Percentiles rank a stretch among this genome's conserved stretches.
Conservation (phyloP, 2,329 filamentous ascomycete species). For the Dactylonectria macrodidyma region DNA sequence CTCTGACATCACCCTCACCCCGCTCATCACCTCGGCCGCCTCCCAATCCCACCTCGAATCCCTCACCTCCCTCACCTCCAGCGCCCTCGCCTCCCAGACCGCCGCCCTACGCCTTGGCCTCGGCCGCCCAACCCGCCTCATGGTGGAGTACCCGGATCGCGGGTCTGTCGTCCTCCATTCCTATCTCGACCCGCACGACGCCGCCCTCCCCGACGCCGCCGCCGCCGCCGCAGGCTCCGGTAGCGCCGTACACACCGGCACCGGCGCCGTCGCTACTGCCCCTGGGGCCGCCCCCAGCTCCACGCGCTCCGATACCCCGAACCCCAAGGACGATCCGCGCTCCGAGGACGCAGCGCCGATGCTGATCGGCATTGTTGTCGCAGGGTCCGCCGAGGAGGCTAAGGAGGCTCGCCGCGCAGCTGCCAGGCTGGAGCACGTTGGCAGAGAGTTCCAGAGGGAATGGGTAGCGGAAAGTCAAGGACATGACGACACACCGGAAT, state of each 20-base stretch:
- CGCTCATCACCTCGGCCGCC: slow-evolving; percentile 69
- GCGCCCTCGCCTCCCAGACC: slow-evolving; percentile 68
- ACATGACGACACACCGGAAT: slow-evolving; percentile 47
- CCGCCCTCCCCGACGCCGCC: slow-evolving; percentile 34
- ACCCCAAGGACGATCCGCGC: slow-evolving; percentile 36
- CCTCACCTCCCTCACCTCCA: slow-evolving; percentile 67
- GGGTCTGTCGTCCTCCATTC: slow-evolving; percentile 61
- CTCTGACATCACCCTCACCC: slow-evolving; percentile 69
- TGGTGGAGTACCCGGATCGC: slow-evolving; percentile 68
- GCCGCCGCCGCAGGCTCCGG: slow-evolving; percentile 28
- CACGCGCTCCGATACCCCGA: slow-evolving; percentile 31
- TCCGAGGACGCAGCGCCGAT: slow-evolving; percentile 62
- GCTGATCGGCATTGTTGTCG: slow-evolving; percentile 69
- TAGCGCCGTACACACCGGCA: slow-evolving; percentile 22
- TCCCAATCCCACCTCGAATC: slow-evolving; percentile 61
- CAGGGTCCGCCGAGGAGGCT: slow-evolving; percentile 62
- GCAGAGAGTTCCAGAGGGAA: slow-evolving; percentile 67
- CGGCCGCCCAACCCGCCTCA: slow-evolving; percentile 69
- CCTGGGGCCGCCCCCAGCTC: slow-evolving; percentile 32
- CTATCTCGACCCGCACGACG: slow-evolving; percentile 60
- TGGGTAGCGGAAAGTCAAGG: slow-evolving; percentile 58
- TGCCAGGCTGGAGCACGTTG: slow-evolving; percentile 67
- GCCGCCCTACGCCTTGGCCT: slow-evolving; percentile 67
- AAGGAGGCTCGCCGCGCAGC: slow-evolving; percentile 68
- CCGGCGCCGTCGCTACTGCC: slow-evolving; percentile 26